Base-by-base conservation (phyloP, 2,329 filamentous ascomycete species). In the Chaetomiaceae sp. region DNA sequence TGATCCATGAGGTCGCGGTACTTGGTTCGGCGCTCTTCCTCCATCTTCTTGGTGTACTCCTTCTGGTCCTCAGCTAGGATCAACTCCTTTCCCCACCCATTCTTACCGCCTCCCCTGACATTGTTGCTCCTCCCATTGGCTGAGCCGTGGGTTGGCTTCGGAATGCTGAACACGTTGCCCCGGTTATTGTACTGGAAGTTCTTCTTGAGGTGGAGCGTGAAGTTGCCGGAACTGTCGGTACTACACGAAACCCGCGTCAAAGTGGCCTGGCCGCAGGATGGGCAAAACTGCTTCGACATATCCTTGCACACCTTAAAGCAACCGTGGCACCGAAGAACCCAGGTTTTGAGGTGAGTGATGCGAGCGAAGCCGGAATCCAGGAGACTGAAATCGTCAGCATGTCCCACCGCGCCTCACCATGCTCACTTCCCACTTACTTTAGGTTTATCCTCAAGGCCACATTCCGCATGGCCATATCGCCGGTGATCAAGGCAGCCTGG, bases 401-500 rank as follows among this genome's bases (percentile, higher is more conserved):
- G 13, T 32, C 5, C 9, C 5, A 27, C 16, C 23, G 23, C 4
- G n/a, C 1, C 7, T 14, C 1, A 5, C 8, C 4, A 1, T 4
- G 4, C 1, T 44, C 4, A 7, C n/a, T 18, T 14, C 13, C 13
- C 9, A 55, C 61, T 14, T 57, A 66, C 64, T 70, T 70, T 13
- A 99, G 81, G 73, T 96, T 96, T 76, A 97, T 95, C 62, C 95
- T 89, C 4, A 99, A 79, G 2, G 94, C 81, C 7, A 97, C 90
- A 68, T 97, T 97, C 73, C 97, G 92, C 89, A 99, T 95, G 51
- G 94, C 92, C 71, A 89, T 97, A 75, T 99, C 94, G 51, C 87
- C 90, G 1, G 94, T 97, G 66, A 97, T 86, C 40, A 92, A 85
- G n/a, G 90, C 92, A 14, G 89, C 89, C 70, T 95, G 86, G 62